Conservation (phyloP, 129 eudicot species). For the Lactuca sativa region DNA sequence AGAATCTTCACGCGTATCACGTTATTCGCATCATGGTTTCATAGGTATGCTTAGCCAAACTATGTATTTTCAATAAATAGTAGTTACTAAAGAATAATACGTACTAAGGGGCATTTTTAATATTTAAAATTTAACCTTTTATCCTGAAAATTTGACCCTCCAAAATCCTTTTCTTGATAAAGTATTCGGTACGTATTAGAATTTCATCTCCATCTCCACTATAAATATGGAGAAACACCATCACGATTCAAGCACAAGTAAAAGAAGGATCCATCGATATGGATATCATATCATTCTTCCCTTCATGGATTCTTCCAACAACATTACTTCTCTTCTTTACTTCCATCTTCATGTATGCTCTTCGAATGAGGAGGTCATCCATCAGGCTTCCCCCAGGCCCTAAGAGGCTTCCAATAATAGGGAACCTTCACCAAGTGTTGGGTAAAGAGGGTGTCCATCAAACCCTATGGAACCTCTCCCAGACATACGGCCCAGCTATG, state of each 20-base stretch:
- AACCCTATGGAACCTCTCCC: conserved; percentile 29
- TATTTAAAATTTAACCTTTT: no score
- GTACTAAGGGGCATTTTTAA: no score
- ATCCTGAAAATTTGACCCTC: no score
- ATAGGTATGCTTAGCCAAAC: no score
- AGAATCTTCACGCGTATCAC: no score
- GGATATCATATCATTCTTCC: background rate
- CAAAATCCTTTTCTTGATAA: no score
- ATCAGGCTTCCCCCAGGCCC: conserved; percentile 41
- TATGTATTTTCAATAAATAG: no score
- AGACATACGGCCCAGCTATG: conserved; percentile 11
- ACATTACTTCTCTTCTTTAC: background rate
- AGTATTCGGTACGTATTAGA: no score
- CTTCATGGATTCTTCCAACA: conserved; percentile 3
- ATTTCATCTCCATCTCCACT: no score
- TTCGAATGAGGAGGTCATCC: background rate
- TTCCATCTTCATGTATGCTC: background rate
- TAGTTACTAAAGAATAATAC: no score
- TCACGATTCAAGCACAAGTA: background rate
- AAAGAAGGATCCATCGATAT: background rate
- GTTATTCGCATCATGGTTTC: no score
- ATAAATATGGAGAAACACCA: no score
- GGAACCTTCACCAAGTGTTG: conserved; percentile 37
- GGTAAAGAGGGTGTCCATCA: conserved; percentile 17
- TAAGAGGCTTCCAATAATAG: conserved; percentile 36